Evolutionary conservation across 2,329 filamentous ascomycete species (phyloP).

Genomic region (Phialocephala subalpina): DNA sequence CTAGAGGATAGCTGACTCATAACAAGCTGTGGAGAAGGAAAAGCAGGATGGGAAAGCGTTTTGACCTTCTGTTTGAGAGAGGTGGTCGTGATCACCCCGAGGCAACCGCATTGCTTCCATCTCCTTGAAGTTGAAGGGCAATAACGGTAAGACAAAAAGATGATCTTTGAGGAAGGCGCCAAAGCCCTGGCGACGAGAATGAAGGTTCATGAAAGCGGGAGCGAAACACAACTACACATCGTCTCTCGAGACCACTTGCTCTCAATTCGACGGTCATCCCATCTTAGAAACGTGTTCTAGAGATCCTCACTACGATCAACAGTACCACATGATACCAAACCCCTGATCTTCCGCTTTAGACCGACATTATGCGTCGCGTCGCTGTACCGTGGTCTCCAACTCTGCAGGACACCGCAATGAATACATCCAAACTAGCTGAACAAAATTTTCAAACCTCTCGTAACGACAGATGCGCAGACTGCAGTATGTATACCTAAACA

Average conservation of each 20-base stretch:
- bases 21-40: not conserved
- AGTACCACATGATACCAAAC: not conserved
- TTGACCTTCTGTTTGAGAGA: not conserved
- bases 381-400: not conserved
- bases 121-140: not conserved
- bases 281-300: no score
- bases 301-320: no score
- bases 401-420: no score
- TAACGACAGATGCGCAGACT: not conserved
- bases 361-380: conserved; percentile 4
- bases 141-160: not conserved
- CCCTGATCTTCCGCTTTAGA: not conserved
- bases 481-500: not conserved
- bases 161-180: not conserved
- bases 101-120: not conserved
- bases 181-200: not conserved
- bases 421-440: not conserved
- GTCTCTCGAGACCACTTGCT: not conserved
- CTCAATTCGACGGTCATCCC: no score
- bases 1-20: not conserved
- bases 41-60: not conserved
- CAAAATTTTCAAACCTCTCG: not conserved
- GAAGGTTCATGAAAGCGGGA: not conserved
- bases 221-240: not conserved
- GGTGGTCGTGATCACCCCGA: not conserved